Evolutionary conservation across 2,329 filamentous ascomycete genomes (phyloP).

Genomic region (Cladosporium sp.): DNA sequence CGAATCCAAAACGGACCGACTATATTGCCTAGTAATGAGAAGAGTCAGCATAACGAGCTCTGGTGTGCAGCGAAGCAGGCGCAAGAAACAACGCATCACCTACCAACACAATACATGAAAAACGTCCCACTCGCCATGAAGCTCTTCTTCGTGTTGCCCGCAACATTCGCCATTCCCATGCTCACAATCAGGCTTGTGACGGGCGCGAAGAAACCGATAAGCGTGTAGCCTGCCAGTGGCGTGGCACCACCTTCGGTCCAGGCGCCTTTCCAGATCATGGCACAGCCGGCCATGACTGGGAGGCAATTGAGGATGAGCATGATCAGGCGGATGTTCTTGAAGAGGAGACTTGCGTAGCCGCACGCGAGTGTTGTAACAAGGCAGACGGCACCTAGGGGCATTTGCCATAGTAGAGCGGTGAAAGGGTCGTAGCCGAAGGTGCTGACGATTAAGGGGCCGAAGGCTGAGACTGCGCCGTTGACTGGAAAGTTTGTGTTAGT

Average conservation of each 20-base stretch:
- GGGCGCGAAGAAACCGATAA: conserved; percentile 69
- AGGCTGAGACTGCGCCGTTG: conserved; percentile 67
- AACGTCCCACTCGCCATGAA: conserved; percentile 72
- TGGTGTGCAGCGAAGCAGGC: background rate
- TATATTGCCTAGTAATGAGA: background rate
- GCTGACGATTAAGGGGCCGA: conserved; percentile 67
- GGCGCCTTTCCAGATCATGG: conserved; percentile 66
- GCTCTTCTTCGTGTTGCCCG: conserved; percentile 73
- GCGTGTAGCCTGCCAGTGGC: conserved; percentile 66
- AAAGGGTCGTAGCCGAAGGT: conserved; percentile 65
- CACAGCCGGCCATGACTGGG: conserved; percentile 70
- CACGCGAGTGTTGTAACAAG: conserved; percentile 6
- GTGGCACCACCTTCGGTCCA: conserved; percentile 62
- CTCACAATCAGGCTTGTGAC: conserved; percentile 62
- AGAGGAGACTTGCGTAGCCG: conserved; percentile 57
- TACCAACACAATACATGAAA: conserved; percentile 27
- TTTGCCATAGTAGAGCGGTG: conserved; percentile 67
- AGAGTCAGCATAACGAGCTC: background rate
- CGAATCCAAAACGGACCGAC: conserved; percentile 10
- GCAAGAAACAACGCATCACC: background rate
- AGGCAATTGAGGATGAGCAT: conserved; percentile 64
- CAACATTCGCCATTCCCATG: conserved; percentile 63
- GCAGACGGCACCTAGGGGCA: conserved; percentile 67
- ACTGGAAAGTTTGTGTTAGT: conserved; percentile 33
- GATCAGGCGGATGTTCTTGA: conserved; percentile 61